Evolutionary conservation across 1,284 basidiomycete genomes (phyloP).

Genomic region (Ganoderma sinense): DNA sequence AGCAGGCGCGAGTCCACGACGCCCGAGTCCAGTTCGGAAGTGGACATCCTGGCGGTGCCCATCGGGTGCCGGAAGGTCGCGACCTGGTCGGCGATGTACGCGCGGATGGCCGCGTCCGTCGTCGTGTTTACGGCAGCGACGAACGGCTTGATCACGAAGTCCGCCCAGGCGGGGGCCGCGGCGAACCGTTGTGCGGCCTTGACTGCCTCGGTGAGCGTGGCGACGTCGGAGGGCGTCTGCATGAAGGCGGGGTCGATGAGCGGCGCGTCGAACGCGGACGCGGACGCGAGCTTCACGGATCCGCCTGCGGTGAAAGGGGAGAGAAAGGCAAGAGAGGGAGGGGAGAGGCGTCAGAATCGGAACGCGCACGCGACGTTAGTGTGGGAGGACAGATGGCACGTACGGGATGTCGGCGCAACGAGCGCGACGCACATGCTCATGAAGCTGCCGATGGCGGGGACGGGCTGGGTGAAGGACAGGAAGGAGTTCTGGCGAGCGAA

Average conservation of each 20-base stretch:
- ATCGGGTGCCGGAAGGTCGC: conserved; percentile 20
- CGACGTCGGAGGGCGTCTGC: conserved; percentile 28
- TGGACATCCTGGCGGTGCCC: conserved; percentile 26
- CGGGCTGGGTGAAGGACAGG: conserved; percentile 5
- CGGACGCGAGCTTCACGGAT: conserved; percentile 31
- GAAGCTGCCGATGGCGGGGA: neutral
- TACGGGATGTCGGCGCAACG: conserved; percentile 22
- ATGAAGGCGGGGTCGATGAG: conserved; percentile 32
- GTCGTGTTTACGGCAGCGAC: conserved; percentile 2
- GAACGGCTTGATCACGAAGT: conserved; percentile 9
- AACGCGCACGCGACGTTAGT: neutral
- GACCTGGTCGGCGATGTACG: conserved; percentile 7
- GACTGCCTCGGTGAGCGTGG: conserved; percentile 25
- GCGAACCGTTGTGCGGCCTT: conserved; percentile 25
- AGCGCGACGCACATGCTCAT: conserved; percentile 12
- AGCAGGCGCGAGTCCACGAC: conserved; percentile 37
- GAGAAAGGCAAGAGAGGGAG: too few relatives aligned
- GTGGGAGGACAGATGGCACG: neutral
- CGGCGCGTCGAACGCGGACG: conserved; percentile 30
- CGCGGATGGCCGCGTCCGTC: conserved; percentile 21
- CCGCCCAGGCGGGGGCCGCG: conserved; percentile 25
- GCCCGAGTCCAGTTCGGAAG: neutral
- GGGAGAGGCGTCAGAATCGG: neutral
- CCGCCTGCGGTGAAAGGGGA: conserved; percentile 25
- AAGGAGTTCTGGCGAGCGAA: conserved; percentile 1